These are phyloP conservation scores for Pestalotiopsis sp. DNA, from an alignment of 2,329 filamentous ascomycete species.

Conservation along the genomic window DNA sequence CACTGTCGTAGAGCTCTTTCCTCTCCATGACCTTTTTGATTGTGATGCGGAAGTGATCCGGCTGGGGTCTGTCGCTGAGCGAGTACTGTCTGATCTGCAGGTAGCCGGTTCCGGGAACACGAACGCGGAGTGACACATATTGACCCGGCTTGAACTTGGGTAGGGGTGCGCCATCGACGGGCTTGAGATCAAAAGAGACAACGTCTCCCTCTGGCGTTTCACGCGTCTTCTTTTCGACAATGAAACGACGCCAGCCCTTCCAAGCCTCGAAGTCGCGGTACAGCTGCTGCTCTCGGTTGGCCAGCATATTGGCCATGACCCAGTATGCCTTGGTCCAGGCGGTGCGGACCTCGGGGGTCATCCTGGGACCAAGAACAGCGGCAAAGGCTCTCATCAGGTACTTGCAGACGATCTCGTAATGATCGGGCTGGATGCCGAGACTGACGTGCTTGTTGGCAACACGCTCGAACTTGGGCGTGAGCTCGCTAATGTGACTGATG, in stretches of 20 bases:
- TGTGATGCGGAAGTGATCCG: conserved; percentile 69
- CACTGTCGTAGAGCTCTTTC: conserved; percentile 25
- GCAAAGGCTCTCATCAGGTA: conserved; percentile 70
- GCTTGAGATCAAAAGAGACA: conserved; percentile 70
- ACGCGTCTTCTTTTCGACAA: conserved; percentile 63
- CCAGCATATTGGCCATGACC: conserved; percentile 74
- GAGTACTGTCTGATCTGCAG: conserved; percentile 74
- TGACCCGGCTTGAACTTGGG: conserved; percentile 71
- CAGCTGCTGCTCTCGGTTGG: conserved; percentile 64
- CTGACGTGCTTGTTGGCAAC: conserved; percentile 76
- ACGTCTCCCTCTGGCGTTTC: conserved; percentile 65
- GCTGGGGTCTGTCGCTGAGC: conserved; percentile 65
- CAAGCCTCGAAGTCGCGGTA: conserved; percentile 65
- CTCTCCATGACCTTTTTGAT: conserved; percentile 69
- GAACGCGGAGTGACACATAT: conserved; percentile 67
- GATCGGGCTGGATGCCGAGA: conserved; percentile 67
- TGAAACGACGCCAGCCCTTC: conserved; percentile 70
- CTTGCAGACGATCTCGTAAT: conserved; percentile 72
- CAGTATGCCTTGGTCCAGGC: conserved; percentile 76
- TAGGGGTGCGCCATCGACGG: conserved; percentile 62
- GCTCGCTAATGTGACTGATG: conserved; percentile 64
- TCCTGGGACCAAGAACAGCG: conserved; percentile 65
- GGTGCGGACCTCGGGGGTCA: conserved; percentile 65
- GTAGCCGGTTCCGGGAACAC: conserved; percentile 59
- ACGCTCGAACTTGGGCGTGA: conserved; percentile 56